Evolutionary conservation across 2,329 filamentous ascomycete genomes (phyloP), one percentile per base, ranked within the genome.

Genomic region (Talaromyces sp.): DNA sequence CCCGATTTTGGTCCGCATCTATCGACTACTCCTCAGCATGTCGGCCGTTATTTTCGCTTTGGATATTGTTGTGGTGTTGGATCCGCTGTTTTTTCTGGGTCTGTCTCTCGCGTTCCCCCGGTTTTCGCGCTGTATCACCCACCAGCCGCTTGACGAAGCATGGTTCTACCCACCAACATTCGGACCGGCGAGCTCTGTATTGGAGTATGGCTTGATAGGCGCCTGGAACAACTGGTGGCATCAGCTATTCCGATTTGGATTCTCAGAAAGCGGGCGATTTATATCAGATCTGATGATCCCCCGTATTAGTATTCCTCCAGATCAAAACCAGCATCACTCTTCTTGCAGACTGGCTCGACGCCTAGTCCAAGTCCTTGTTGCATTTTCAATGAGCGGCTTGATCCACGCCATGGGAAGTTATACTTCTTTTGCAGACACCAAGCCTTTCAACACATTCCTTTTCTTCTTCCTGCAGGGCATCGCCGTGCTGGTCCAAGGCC

Each of bases 211-310:
- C 0, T 79, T 97, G 1, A 82, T 84, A 0, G 93, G 92, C 0
- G 89, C 88, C 75, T 98, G 93, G 93, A 87, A 89, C 51, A 81
- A 80, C 24, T 93, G 86, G 82, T 97, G 93, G 93, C 93, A 98
- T 73, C 93, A 97, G 75, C 87, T 88, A 2, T 96, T 96, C 76
- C 88, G 92, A 0, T 82, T 86, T 59, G 86, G 84, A 65, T 71
- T 63, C 58, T 63, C 46, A 74, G 69, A 64, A 26, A 72, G 65
- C 26, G 80, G 19, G 71, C 79, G 65, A 55, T 85, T 61, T 66
- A 64, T 63, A 64, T 58, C 50, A 10, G 27, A 55, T 32, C n/a
- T 62, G 10, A 14, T 59, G 3, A 51, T 62, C n/a, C 61, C 50
- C 32, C 32, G 11, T 14, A 35, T 6, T 5, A 29, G 13, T n/a